These are phyloP conservation scores for Pachysandra terminalis DNA, from an alignment of 164 flowering plant species.

Conservation along the genomic window DNA sequence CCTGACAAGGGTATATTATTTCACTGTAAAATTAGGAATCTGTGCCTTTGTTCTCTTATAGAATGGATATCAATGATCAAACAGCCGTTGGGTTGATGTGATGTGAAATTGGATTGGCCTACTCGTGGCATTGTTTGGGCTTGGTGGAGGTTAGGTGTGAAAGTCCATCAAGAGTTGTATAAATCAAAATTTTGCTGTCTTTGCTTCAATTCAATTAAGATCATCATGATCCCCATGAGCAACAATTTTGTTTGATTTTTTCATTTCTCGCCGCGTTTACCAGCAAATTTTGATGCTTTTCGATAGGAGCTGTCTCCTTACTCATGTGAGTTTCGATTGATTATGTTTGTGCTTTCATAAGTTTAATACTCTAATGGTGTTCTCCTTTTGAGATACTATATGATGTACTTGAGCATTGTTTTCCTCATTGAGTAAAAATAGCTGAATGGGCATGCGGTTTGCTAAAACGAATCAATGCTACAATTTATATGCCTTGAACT, in stretches of 20 bases:
- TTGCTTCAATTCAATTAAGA: slow-evolving; percentile 9
- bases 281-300: slow-evolving; percentile 5
- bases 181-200: slow-evolving; percentile 23
- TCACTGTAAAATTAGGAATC: slow-evolving; percentile 66
- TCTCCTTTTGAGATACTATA: background rate
- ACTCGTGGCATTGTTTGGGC: slow-evolving; percentile 13
- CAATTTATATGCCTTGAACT: background rate
- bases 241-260: background rate
- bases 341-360: background rate
- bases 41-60: slow-evolving; percentile 76
- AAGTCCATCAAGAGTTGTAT: slow-evolving; percentile 15
- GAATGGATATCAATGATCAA: slow-evolving; percentile 47
- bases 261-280: background rate
- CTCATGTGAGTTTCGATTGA: slow-evolving; percentile 1
- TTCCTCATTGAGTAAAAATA: background rate
- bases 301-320: background rate
- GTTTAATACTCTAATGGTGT: background rate
- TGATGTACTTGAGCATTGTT: background rate
- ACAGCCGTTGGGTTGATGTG: slow-evolving; percentile 22
- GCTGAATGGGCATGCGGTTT: background rate
- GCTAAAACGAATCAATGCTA: background rate
- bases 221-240: background rate
- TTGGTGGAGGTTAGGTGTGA: slow-evolving; percentile 1
- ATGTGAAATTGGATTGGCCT: slow-evolving; percentile 7
- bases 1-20: slow-evolving; percentile 35